A percentile compares a stretch with the other conserved stretches of the same genome.
Conservation (phyloP, 1,284 basidiomycete species). For the Fistulina hepatica region DNA sequence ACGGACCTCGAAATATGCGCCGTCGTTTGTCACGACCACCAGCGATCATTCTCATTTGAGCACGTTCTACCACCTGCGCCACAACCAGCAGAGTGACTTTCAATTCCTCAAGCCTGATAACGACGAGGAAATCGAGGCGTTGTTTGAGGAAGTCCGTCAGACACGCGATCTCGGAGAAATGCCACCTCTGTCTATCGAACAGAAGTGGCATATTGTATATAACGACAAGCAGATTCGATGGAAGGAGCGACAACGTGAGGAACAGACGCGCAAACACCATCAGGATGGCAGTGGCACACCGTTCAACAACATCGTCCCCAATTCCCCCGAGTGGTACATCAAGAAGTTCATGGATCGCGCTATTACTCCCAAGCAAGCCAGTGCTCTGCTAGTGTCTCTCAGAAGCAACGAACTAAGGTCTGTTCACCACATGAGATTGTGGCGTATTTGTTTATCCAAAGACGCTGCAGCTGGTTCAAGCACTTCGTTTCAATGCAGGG, state of each 20-base stretch:
- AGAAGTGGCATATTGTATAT: slow-evolving; percentile 90
- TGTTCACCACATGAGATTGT: slow-evolving; percentile 18
- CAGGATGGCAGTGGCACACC: slow-evolving; percentile 36
- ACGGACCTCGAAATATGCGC: slow-evolving; percentile 48
- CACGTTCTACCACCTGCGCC: slow-evolving; percentile 40
- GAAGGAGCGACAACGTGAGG: slow-evolving; percentile 55
- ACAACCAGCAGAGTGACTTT: slow-evolving; percentile 47
- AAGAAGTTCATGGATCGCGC: slow-evolving; percentile 83
- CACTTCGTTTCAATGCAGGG: slow-evolving; percentile 74
- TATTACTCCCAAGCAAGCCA: slow-evolving; percentile 73
- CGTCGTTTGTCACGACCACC: slow-evolving; percentile 44
- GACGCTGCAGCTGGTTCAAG: slow-evolving; percentile 60
- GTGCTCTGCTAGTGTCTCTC: slow-evolving; percentile 69
- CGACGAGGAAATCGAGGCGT: slow-evolving; percentile 62
- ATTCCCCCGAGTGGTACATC: slow-evolving; percentile 82
- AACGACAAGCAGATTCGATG: slow-evolving; percentile 76
- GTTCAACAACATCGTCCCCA: slow-evolving; percentile 38
- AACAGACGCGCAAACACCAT: slow-evolving; percentile 46
- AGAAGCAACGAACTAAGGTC: slow-evolving; percentile 76
- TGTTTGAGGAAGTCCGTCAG: slow-evolving; percentile 68
- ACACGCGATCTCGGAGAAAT: slow-evolving; percentile 55
- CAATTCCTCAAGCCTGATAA: slow-evolving; percentile 61
- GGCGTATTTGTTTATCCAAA: slow-evolving; percentile 8
- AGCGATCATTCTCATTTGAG: slow-evolving; percentile 46
- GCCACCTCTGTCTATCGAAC: slow-evolving; percentile 58